Evolutionary conservation across 2,329 filamentous ascomycete genomes (phyloP).

Genomic region (Neocucurbitaria cava): DNA sequence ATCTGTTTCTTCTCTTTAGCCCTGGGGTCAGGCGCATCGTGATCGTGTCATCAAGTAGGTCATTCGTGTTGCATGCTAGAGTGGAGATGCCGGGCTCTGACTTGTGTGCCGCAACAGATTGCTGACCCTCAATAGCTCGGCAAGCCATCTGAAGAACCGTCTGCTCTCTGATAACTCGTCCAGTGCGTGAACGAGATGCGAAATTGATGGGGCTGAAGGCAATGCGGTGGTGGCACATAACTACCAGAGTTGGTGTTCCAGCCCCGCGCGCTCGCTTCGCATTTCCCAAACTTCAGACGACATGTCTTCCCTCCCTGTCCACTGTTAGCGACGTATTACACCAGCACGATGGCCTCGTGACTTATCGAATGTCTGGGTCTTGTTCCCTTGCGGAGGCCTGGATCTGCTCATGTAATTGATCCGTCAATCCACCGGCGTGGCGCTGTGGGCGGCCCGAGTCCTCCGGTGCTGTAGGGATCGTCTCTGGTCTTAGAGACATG

Average conservation of each 20-base stretch:
- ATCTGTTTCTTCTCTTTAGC: not conserved
- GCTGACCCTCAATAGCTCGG: not conserved
- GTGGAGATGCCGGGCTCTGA: not conserved
- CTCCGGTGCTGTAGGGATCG: not conserved
- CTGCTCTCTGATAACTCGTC: not conserved
- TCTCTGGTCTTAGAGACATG: not conserved
- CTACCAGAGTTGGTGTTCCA: not conserved
- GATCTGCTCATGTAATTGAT: not conserved
- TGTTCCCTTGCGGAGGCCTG: not conserved
- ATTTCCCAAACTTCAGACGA: constrained; percentile 2
- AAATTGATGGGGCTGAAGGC: not conserved
- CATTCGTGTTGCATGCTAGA: not conserved
- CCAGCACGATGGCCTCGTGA: not conserved
- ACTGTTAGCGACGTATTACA: not conserved
- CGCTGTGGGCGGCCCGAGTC: not conserved
- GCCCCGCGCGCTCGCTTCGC: constrained; percentile 3
- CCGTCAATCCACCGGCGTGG: not conserved
- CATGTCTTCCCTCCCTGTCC: not conserved
- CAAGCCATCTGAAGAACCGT: not conserved
- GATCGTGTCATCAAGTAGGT: not conserved
- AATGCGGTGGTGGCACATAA: not conserved
- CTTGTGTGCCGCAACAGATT: not conserved
- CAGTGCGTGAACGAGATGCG: not conserved
- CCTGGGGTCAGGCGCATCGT: not conserved
- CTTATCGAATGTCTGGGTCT: not conserved